These are phyloP conservation scores for Aspergillus transmontanensis DNA, from an alignment of 2,329 filamentous ascomycete species.

Conservation along the genomic window DNA sequence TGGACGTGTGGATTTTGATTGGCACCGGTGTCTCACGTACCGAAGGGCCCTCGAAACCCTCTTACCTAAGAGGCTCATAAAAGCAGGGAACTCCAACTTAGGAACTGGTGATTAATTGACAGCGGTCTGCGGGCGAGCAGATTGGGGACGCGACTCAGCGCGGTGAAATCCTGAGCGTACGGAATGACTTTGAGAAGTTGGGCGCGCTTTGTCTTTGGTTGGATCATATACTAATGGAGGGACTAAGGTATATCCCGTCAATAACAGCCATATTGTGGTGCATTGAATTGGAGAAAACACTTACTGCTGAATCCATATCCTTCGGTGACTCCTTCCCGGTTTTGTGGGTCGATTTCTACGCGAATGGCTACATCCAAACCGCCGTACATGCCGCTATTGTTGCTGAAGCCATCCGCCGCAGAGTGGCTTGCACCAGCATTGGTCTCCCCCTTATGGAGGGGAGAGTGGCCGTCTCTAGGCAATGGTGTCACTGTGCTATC, in stretches of 20 bases:
- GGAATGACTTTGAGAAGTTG: slow-evolving; percentile 19
- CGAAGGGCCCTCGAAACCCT: background rate
- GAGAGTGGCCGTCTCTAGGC: slow-evolving; percentile 66
- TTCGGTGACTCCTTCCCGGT: slow-evolving; percentile 44
- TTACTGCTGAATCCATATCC: slow-evolving; percentile 54
- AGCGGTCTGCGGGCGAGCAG: slow-evolving; percentile 20
- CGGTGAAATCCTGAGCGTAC: slow-evolving; percentile 16
- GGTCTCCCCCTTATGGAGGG: slow-evolving; percentile 76
- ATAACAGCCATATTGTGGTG: background rate
- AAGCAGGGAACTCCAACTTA: background rate
- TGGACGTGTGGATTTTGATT: background rate
- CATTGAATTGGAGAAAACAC: slow-evolving; percentile 21
- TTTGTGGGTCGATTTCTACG: slow-evolving; percentile 50
- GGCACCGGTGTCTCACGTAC: background rate
- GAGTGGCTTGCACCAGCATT: slow-evolving; percentile 76
- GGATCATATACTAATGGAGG: slow-evolving; percentile 20
- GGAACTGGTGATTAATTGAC: slow-evolving; percentile 3
- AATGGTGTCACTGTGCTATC: slow-evolving; percentile 32
- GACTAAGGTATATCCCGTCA: slow-evolving; percentile 18
- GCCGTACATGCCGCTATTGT: slow-evolving; percentile 39
- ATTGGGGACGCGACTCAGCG: slow-evolving; percentile 12
- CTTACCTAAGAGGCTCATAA: background rate
- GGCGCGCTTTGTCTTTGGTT: slow-evolving; percentile 13
- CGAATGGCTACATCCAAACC: slow-evolving; percentile 49
- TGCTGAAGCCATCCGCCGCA: slow-evolving; percentile 59